A percentile compares a stretch with the other conserved stretches of the same genome.
Evolutionary conservation across 371 early-diverging fungal genomes (phyloP).

Genomic region (Dinochytrium kinnereticum): DNA sequence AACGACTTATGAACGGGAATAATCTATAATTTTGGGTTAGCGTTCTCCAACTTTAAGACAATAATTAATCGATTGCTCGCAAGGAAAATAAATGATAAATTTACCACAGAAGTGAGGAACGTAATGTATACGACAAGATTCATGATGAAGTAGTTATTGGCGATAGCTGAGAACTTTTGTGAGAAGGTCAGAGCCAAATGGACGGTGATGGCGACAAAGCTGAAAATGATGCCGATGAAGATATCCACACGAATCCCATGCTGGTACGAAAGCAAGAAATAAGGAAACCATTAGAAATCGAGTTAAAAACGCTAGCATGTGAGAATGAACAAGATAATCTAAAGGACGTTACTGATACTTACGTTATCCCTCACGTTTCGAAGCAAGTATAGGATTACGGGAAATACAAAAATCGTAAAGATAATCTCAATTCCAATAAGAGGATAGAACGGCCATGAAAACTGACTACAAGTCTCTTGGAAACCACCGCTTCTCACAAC

Average conservation of each 20-base stretch:
- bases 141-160: slow-evolving; percentile 7
- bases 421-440: slow-evolving; percentile 6
- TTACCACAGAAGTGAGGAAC: slow-evolving; percentile 13
- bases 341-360: neutral
- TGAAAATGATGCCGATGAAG: neutral
- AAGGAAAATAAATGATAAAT: neutral
- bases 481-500: neutral
- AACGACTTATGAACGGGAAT: slow-evolving; percentile 2
- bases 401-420: slow-evolving; percentile 8
- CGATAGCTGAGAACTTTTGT: neutral
- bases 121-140: slow-evolving; percentile 11
- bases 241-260: slow-evolving; percentile 14
- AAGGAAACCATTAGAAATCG: too few relatives aligned
- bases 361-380: slow-evolving; percentile 10
- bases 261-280: neutral
- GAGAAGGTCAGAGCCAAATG: neutral
- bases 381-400: neutral
- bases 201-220: neutral
- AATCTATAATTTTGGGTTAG: too few relatives aligned
- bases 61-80: neutral
- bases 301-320: too few relatives aligned
- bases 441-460: slow-evolving; percentile 16
- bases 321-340: neutral
- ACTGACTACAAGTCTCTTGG: slow-evolving; percentile 2
- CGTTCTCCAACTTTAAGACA: too few relatives aligned